Conservation (phyloP, 2,329 filamentous ascomycete species). For the Colletotrichum spaethianum region DNA sequence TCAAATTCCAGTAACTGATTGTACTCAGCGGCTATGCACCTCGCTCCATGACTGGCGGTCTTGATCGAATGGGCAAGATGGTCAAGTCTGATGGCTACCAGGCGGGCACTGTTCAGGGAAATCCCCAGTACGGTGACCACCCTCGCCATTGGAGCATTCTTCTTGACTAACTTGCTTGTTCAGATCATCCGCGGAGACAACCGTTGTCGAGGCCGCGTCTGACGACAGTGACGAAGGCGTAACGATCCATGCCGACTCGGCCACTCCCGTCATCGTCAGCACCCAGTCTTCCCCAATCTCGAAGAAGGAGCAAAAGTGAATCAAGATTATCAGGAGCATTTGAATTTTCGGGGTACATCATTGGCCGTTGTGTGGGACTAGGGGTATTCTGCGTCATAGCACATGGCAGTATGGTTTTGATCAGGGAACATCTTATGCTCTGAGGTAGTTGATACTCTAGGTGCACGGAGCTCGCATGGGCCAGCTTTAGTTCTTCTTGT, state of each 20-base stretch:
- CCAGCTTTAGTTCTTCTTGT: constrained; percentile 55
- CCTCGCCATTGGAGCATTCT: constrained; percentile 36
- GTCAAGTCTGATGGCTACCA: constrained; percentile 41
- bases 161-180: constrained; percentile 51
- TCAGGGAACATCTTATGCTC: constrained; percentile 55
- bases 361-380: constrained; percentile 29
- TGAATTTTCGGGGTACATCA: constrained; percentile 41
- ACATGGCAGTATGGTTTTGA: constrained; percentile 44
- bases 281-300: constrained; percentile 64
- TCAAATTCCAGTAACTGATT: neutral
- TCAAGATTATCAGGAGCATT: constrained; percentile 33
- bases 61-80: constrained; percentile 39
- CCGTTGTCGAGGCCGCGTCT: constrained; percentile 52
- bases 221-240: constrained; percentile 67
- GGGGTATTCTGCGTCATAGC: constrained; percentile 35
- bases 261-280: constrained; percentile 58
- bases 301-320: constrained; percentile 56
- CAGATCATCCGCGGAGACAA: constrained; percentile 37
- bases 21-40: constrained; percentile 30
- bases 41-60: constrained; percentile 36
- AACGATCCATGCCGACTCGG: constrained; percentile 68
- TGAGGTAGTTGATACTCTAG: constrained; percentile 53
- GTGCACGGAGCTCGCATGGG: constrained; percentile 48
- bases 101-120: constrained; percentile 41
- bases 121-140: constrained; percentile 40